These are phyloP conservation scores for Penicillium freii DNA, from an alignment of 2,329 filamentous ascomycete genomes.

Conservation along the genomic window DNA sequence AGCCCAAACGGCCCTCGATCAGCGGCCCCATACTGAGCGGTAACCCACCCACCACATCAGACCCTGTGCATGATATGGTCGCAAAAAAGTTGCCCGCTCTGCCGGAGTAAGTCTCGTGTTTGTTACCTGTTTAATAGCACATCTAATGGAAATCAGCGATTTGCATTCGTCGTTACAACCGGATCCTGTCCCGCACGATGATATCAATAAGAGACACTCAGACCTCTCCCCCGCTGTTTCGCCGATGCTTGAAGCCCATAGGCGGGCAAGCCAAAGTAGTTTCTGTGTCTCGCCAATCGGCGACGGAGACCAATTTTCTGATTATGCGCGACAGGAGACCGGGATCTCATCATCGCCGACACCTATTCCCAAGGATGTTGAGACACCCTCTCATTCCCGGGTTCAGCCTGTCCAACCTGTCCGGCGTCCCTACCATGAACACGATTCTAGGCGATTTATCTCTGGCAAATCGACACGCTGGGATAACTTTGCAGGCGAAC, in stretches of 20 bases:
- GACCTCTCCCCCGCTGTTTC: slow-evolving; percentile 20
- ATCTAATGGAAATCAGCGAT: slow-evolving; percentile 9
- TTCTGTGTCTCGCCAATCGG: slow-evolving; percentile 23
- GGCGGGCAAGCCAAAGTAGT: slow-evolving; percentile 21
- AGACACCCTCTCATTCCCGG: not conserved
- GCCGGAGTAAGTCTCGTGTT: slow-evolving; percentile 21
- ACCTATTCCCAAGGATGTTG: not conserved
- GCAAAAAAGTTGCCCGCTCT: slow-evolving; percentile 31
- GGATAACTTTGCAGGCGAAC: slow-evolving; percentile 67
- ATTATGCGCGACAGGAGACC: slow-evolving; percentile 5
- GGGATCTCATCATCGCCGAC: slow-evolving; percentile 8
- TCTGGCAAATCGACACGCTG: slow-evolving; percentile 42
- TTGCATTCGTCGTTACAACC: slow-evolving; percentile 10
- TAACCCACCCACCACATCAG: slow-evolving; percentile 40
- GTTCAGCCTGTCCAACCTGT: slow-evolving; percentile 1
- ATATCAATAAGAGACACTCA: slow-evolving; percentile 9
- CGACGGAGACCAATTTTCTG: slow-evolving; percentile 8
- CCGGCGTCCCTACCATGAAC: not conserved
- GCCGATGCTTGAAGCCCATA: slow-evolving; percentile 2
- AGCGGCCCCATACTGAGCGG: slow-evolving; percentile 48
- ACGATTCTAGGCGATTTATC: slow-evolving; percentile 17
- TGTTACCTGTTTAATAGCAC: not conserved
- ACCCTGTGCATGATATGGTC: slow-evolving; percentile 28
- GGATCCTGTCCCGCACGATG: not conserved
- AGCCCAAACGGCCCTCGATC: slow-evolving; percentile 45